Conservation (phyloP, 2,329 filamentous ascomycete species). For the Chrysoporthe puriensis region DNA sequence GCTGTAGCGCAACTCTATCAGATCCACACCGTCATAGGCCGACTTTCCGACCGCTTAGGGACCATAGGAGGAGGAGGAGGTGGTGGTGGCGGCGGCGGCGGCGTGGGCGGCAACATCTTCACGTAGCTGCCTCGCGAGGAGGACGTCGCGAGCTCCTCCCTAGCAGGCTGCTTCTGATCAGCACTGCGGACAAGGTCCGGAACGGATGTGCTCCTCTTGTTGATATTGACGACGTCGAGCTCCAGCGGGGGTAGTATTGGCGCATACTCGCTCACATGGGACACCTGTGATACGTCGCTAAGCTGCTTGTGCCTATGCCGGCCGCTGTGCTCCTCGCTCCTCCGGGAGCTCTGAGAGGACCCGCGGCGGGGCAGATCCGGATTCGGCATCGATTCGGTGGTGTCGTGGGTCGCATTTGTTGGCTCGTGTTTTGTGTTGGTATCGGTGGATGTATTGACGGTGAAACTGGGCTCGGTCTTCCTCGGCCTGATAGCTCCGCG, state of each 20-base stretch:
- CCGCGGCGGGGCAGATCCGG: background rate
- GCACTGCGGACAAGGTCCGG: slow-evolving; percentile 17
- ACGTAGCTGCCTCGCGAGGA: slow-evolving; percentile 1
- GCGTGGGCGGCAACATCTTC: background rate
- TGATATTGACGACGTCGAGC: slow-evolving; percentile 12
- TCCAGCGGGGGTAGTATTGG: slow-evolving; percentile 7
- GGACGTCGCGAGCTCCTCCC: background rate
- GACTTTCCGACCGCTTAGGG: background rate
- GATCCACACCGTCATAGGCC: slow-evolving; percentile 18
- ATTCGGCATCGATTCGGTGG: background rate
- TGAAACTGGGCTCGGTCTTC: slow-evolving; percentile 3
- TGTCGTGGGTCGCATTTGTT: background rate
- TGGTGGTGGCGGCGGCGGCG: background rate
- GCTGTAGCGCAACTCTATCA: background rate
- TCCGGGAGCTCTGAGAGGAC: background rate
- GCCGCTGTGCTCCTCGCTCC: background rate
- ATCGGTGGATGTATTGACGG: background rate
- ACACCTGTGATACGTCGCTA: background rate
- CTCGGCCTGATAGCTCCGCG: background rate
- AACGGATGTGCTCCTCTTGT: slow-evolving; percentile 17
- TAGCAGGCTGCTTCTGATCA: slow-evolving; percentile 18
- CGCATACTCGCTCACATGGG: background rate
- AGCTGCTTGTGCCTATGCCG: slow-evolving; percentile 7
- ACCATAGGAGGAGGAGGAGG: background rate
- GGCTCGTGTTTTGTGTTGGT: background rate